Percentiles rank a stretch among this genome's conserved stretches.
Conservation (phyloP, 352 stramenopile genomes). For the Pythium guiyangense region DNA sequence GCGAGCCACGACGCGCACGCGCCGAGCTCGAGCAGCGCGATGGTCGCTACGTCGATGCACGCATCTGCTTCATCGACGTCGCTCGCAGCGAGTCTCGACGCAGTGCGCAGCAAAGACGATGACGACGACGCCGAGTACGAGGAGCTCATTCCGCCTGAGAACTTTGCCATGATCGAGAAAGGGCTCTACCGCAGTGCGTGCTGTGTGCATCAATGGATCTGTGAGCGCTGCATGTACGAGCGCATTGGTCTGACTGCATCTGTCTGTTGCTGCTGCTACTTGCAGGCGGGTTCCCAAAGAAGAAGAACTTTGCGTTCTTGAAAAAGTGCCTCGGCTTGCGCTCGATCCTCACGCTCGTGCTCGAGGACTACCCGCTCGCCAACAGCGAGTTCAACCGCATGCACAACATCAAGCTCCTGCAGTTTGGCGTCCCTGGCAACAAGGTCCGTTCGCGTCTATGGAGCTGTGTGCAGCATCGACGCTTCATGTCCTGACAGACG, state of each 20-base stretch:
- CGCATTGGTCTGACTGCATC: background rate
- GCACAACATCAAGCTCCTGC: slow-evolving; percentile 74
- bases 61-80: background rate
- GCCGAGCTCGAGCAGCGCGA: background rate
- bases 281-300: slow-evolving; percentile 80
- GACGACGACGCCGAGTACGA: slow-evolving; percentile 74
- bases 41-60: background rate
- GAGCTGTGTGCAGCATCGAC: background rate
- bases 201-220: background rate
- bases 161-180: slow-evolving; percentile 87
- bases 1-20: background rate
- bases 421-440: slow-evolving; percentile 84
- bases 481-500: no score
- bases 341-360: slow-evolving; percentile 81
- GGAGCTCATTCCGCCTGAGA: slow-evolving; percentile 83
- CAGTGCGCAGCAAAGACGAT: slow-evolving; percentile 28
- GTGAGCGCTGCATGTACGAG: no score
- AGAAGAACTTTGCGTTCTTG: slow-evolving; percentile 87
- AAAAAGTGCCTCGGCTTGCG: slow-evolving; percentile 69
- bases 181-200: slow-evolving; percentile 77
- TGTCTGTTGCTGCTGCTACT: background rate
- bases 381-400: slow-evolving; percentile 81
- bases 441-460: slow-evolving; percentile 29
- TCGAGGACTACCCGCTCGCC: slow-evolving; percentile 83
- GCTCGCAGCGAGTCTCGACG: slow-evolving; percentile 3